phyloP scores from a whole-genome alignment of 192 early-diverging fungal species.

The Chytriomyces confervae region DNA sequence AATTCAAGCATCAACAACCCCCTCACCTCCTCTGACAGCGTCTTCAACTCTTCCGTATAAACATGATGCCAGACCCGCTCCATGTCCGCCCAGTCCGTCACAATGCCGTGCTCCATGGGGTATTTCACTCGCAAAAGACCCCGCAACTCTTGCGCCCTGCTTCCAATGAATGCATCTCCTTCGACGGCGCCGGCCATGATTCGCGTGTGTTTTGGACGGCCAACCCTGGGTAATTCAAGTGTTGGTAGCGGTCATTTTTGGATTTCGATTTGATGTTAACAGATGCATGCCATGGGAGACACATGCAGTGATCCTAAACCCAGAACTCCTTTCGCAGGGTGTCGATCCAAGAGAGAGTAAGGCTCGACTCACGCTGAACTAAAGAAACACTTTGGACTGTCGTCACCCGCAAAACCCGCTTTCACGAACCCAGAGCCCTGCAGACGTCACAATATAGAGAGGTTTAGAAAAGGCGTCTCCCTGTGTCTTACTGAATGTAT shows the following conservation, averaged over 20 bases:
- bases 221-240: constrained; percentile 66
- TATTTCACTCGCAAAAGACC: constrained; percentile 93
- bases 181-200: constrained; percentile 98
- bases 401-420: constrained; percentile 97
- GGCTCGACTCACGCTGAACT: constrained; percentile 76
- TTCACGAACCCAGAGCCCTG: constrained; percentile 99
- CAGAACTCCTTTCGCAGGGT: too few species aligned
- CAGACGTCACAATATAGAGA: too few species aligned
- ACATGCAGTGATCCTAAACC: too few species aligned
- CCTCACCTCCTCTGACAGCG: constrained; percentile 87
- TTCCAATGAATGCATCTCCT: constrained; percentile 95
- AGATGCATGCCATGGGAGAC: too few species aligned
- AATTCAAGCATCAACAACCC: too few species aligned
- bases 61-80: constrained; percentile 97
- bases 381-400: constrained; percentile 95
- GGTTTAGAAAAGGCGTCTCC: too few species aligned
- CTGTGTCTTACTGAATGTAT: background rate
- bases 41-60: constrained; percentile 96
- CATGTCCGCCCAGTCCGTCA: constrained; percentile 99
- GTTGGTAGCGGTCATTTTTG: too few species aligned
- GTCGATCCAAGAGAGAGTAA: too few species aligned
- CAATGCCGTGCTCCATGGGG: constrained; percentile 96
- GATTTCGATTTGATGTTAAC: too few species aligned
- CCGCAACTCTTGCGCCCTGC: constrained; percentile 93
- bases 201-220: constrained; percentile 93